These are phyloP conservation scores for Talaromyces proteolyticus DNA, from an alignment of 495 filamentous ascomycete genomes.

Conservation along the genomic window DNA sequence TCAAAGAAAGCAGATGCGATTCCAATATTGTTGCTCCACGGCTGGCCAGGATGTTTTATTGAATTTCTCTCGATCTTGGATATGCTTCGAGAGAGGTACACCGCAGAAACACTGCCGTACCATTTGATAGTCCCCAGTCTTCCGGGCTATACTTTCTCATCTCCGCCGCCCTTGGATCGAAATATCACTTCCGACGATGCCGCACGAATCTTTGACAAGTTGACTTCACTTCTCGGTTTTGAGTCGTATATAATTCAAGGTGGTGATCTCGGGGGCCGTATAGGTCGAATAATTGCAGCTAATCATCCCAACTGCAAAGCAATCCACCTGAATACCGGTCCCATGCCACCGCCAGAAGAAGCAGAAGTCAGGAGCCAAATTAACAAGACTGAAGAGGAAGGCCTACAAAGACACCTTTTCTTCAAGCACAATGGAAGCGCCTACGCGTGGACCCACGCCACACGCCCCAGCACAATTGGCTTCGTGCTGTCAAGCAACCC, in stretches of 20 bases:
- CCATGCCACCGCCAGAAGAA: background rate
- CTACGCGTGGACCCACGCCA: conserved; percentile 47
- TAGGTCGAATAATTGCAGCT: conserved; percentile 29
- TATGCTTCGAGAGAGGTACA: conserved; percentile 38
- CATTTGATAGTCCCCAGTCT: conserved; percentile 52
- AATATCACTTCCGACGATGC: conserved; percentile 28
- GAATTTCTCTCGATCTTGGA: conserved; percentile 23
- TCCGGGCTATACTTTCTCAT: conserved; percentile 48
- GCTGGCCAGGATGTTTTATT: conserved; percentile 36
- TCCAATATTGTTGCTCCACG: conserved; percentile 47
- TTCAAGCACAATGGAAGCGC: conserved; percentile 9
- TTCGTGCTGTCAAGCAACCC: conserved; percentile 45
- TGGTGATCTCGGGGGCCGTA: conserved; percentile 48
- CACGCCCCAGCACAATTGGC: conserved; percentile 44
- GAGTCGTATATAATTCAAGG: conserved; percentile 50
- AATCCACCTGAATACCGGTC: conserved; percentile 4
- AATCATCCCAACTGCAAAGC: conserved; percentile 18
- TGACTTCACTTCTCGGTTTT: conserved; percentile 51
- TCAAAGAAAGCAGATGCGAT: conserved; percentile 44
- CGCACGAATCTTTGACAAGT: conserved; percentile 38
- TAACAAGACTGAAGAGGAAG: conserved; percentile 10
- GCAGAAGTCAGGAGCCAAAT: conserved; percentile 1
- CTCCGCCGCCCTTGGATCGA: conserved; percentile 21
- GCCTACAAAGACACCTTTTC: background rate
- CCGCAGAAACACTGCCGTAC: conserved; percentile 45